Evolutionary conservation across 2,329 filamentous ascomycete species (phyloP), one percentile per base, ranked within the genome.

Genomic region (Penicillium sp.): DNA sequence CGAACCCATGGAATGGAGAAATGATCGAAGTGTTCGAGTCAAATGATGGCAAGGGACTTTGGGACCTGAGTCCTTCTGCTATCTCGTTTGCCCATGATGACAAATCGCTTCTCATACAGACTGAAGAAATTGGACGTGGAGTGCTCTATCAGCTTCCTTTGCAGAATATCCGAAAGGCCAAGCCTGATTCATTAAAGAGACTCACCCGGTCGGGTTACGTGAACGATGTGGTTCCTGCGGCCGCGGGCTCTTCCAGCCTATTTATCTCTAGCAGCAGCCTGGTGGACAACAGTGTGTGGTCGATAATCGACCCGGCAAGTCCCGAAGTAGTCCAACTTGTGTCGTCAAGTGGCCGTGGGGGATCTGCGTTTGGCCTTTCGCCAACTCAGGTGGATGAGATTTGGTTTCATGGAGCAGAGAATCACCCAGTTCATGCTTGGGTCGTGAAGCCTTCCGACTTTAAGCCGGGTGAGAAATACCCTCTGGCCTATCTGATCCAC

Each of bases 401-500:
- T 25, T 80, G 77, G 78, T 80, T 74, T 67, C 72, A 67, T 52
- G 78, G 78, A n/a, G 78, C 75, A 3, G 71, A 77, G 9, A 74
- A 77, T 53, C 72, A 75, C 44, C 72, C 74, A 1, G 69, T 80
- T 23, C 77, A 80, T 57, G 74, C 77, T 3, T 80, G 76, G 71
- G 76, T 81, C 19, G 72, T 81, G 57, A 79, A 78, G 51, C 79
- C 79, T 5, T 79, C 78, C 4, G 69, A 74, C 53, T 81, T 81
- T 61, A 72, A 76, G 33, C 69, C 74, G 5, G 68, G 71, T 3
- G 64, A 81, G 62, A 81, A 77, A 60, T 85, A 85, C 60, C 82
- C 82, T 6, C 64, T 85, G 14, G 81, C 81, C 2, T 84, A 82
- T 63, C 67, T 85, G 58, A 77, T 82, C 10, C 82, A 85, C 57